A percentile compares a stretch with the other conserved stretches of the same genome.
Conservation (phyloP, 139 green algal genomes). For the Pseudopediastrum boryanum region DNA sequence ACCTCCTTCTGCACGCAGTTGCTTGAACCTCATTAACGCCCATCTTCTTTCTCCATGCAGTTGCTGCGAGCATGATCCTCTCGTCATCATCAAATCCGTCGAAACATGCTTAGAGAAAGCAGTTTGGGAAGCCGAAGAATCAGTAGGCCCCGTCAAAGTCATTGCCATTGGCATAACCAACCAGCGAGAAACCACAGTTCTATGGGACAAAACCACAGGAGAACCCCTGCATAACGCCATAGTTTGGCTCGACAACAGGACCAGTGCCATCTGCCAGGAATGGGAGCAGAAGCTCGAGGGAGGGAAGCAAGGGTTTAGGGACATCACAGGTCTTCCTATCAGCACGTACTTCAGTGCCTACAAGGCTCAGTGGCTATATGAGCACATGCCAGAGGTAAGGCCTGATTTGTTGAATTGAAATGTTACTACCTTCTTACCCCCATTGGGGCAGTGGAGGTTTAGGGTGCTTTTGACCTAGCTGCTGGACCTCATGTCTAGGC, state of each 20-base stretch:
- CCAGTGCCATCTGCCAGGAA: constrained; percentile 50
- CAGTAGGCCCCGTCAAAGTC: constrained; percentile 32
- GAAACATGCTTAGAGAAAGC: constrained; percentile 66
- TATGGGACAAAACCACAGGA: constrained; percentile 83
- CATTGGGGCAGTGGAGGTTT: no score
- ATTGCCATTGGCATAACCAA: constrained; percentile 91
- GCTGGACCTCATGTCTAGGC: no score
- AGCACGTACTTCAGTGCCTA: constrained; percentile 95
- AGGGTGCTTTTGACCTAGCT: no score
- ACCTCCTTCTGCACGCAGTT: not conserved
- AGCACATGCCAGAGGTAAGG: constrained; percentile 85
- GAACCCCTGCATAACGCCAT: constrained; percentile 92
- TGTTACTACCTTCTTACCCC: no score
- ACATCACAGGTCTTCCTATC: constrained; percentile 89
- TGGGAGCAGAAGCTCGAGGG: constrained; percentile 19
- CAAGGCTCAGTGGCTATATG: constrained; percentile 94
- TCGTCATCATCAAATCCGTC: constrained; percentile 77
- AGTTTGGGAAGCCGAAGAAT: constrained; percentile 39
- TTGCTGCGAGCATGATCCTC: constrained; percentile 95
- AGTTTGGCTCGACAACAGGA: constrained; percentile 95
- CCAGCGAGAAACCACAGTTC: constrained; percentile 92
- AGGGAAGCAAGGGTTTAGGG: constrained; percentile 71
- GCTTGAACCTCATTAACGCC: not conserved
- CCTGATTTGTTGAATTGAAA: no score
- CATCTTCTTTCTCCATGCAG: constrained; percentile 43